These are phyloP conservation scores for Rosa persica DNA, from an alignment of 306 rosid species.

Conservation along the genomic window DNA sequence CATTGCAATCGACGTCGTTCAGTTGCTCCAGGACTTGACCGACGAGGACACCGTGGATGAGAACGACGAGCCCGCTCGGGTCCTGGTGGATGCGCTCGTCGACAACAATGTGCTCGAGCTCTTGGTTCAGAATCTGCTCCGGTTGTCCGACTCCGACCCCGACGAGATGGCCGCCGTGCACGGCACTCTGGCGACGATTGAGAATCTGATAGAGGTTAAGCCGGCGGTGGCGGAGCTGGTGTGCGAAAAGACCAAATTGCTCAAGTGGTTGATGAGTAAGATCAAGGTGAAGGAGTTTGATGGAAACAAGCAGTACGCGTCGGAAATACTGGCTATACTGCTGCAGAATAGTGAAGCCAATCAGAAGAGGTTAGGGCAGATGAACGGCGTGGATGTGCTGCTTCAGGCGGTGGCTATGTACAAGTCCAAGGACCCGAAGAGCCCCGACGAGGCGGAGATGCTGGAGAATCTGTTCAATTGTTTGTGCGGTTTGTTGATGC, in stretches of 20 bases:
- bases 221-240: slow-evolving; percentile 85
- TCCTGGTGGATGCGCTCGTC: slow-evolving; percentile 63
- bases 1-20: slow-evolving; percentile 79
- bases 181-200: slow-evolving; percentile 67
- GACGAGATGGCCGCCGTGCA: slow-evolving; percentile 74
- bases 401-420: slow-evolving; percentile 98
- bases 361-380: slow-evolving; percentile 84
- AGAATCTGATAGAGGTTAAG: slow-evolving; percentile 89
- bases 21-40: slow-evolving; percentile 78
- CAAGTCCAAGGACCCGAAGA: slow-evolving; percentile 86
- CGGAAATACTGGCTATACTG: slow-evolving; percentile 87
- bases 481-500: slow-evolving; percentile 93
- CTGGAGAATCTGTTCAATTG: slow-evolving; percentile 90
- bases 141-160: slow-evolving; percentile 63
- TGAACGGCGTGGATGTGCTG: slow-evolving; percentile 92
- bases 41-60: slow-evolving; percentile 83
- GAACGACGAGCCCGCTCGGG: slow-evolving; percentile 72
- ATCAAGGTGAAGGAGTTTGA: slow-evolving; percentile 91
- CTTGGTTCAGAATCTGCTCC: slow-evolving; percentile 71
- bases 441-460: slow-evolving; percentile 88
- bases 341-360: slow-evolving; percentile 75
- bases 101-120: slow-evolving; percentile 82
- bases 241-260: slow-evolving; percentile 74
- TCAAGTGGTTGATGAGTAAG: slow-evolving; percentile 87
- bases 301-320: slow-evolving; percentile 82